phyloP scores from a whole-genome alignment of 169 alveolate species.

The Pseudocohnilembus persalinus region DNA sequence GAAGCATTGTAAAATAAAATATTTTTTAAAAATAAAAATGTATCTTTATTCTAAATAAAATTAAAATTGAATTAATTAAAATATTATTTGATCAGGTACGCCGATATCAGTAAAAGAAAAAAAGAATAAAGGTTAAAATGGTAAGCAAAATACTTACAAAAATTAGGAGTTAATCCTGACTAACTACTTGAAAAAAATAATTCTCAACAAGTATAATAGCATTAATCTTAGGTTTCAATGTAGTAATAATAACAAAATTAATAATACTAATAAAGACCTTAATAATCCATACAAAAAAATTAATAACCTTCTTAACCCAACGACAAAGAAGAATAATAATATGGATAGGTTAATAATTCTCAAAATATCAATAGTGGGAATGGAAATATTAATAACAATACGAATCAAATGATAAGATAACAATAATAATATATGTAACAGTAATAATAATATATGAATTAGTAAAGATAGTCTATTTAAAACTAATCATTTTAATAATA shows the following conservation, averaged over 20 bases:
- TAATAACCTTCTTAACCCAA: too few species aligned
- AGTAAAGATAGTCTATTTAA: too few species aligned
- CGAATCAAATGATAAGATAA: too few species aligned
- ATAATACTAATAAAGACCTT: not conserved
- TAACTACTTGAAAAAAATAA: not conserved
- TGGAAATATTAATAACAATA: too few species aligned
- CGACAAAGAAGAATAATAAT: too few species aligned
- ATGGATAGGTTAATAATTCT: too few species aligned
- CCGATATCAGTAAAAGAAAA: constrained; percentile 42
- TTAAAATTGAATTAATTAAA: too few species aligned
- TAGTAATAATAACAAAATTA: not conserved
- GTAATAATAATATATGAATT: too few species aligned
- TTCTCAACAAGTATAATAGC: not conserved
- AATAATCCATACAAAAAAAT: too few species aligned
- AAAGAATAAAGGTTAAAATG: constrained; percentile 41
- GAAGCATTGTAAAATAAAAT: constrained; percentile 82
- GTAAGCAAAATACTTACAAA: constrained; percentile 46
- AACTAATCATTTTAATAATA: too few species aligned
- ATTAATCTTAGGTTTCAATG: not conserved
- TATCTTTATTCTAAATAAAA: constrained; percentile 8
- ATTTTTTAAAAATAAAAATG: constrained; percentile 78
- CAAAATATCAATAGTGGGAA: too few species aligned
- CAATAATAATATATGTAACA: too few species aligned
- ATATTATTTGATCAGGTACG: constrained; percentile 2
- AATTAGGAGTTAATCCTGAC: constrained; percentile 25